Base-by-base conservation (phyloP, 371 early-diverging fungal genomes). In the Choanephora cucurbitarum region DNA sequence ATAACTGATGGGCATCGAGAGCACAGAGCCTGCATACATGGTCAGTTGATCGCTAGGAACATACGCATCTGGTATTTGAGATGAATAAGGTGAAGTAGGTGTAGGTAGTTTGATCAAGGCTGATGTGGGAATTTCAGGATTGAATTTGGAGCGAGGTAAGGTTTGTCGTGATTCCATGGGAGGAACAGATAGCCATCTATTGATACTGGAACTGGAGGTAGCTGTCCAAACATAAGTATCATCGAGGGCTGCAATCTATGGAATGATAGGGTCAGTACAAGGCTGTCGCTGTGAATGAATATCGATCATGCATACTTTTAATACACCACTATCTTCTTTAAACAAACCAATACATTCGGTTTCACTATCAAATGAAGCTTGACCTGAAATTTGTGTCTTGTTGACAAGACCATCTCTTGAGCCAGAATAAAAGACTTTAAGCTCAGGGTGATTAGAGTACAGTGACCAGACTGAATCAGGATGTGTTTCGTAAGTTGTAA, bases 381-480 rank as follows among this genome's bases (percentile, higher is more conserved):
- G 70, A 15, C 74, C 75, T 8, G 67, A 55, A 18, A 77, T 60
- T 44, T 80, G 67, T 4, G 89, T 88, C 52, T 91, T 95, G 11
- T 91, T 91, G 11, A 98, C 91, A 50, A 90, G 64, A 9, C 98
- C 98, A 67, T 95, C 95, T 53, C 90, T 83, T 24, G 92, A 87
- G 5, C 95, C 97, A 15, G 94, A 90, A 73, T 94, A 95, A 67
- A 97, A 98, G 4, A 88, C 88, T 31, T 83, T 81, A 58, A 97
- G 76, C 24, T 86, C 82, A 19, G 96, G 92, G 63, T 93, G 87
- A 46, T 84, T 80, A 7, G 96, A 91, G 58, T 83, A 85, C 21
- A 98, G 73, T 10, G 91, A 84, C 97, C 96, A 98, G 3, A 97
- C 92, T 5, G 94, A 89, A 55, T 91, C 93, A n/a, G 84, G 79